Base-by-base conservation (phyloP, 352 stramenopile species). In the Albugo candida region DNA sequence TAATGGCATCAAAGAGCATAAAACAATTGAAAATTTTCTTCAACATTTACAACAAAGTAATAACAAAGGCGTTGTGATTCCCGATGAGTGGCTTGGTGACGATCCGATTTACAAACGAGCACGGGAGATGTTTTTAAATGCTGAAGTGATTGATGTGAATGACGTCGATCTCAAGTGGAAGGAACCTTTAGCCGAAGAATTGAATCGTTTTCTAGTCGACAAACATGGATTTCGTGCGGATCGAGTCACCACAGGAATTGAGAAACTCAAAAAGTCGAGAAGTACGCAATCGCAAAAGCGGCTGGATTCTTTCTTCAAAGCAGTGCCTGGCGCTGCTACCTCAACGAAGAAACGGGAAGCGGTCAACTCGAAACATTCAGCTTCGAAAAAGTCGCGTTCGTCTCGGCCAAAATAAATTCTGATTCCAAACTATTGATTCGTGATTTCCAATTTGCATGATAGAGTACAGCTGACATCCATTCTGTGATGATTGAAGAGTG, bases 251-350 rank as follows among this genome's bases (percentile, higher is more conserved):
- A 70, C 58, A 13, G 84, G 70, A 37, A 97, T 99, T 62, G 89
- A 95, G 56, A 92, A 94, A 45, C 66, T 99, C 14, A 92, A 97
- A 66, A 97, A 97, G 56, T 93, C 91, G 13, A 91, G 95, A 63
- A 85, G 85, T 54, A 79, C 82, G 24, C 94, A 96, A 53, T 91
- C 86, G 18, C 95, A 99, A 60, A 88, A 92, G 51, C 80, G 94
- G 17, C 94, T 99, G 60, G 94, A 98, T 67, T 89, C 67, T 47
- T 99, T 98, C 60, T 98, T 98, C 63, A 94, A 65, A 11, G 69
- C 88, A 47, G 40, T 91, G 48, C 67, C 76, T n/a, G 71, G 61
- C 2, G 27, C 59, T 46, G 49, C 41, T 31, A 45, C 50, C 41
- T 50, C 48, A 1, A 58, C 58, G 10, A 66, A 70, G 50, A 86